Conservation (phyloP, 306 rosid species). For the Myrica gale region DNA sequence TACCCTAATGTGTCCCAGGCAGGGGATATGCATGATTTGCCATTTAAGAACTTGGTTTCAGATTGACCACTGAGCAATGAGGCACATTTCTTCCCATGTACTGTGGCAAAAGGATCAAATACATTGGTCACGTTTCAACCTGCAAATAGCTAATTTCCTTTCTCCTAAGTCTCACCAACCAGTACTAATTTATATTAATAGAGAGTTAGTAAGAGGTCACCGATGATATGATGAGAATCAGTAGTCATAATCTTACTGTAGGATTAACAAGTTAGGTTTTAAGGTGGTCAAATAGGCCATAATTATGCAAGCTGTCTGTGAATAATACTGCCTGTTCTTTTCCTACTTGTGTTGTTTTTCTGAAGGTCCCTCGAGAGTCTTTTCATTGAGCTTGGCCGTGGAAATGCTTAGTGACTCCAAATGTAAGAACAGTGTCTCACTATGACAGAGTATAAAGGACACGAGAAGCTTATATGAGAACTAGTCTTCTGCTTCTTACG, state of each 20-base stretch:
- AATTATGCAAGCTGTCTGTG: conserved; percentile 48
- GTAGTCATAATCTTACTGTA: conserved; percentile 22
- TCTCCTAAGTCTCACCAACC: background rate
- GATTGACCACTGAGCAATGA: background rate
- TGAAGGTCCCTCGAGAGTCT: background rate
- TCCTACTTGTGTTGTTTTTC: background rate
- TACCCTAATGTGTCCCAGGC: too few relatives aligned
- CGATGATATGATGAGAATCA: conserved; percentile 30
- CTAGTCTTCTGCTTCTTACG: background rate
- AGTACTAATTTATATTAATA: background rate
- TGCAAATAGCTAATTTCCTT: background rate
- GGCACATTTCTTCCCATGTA: background rate
- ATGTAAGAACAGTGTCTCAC: too few relatives aligned
- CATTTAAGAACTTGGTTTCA: background rate
- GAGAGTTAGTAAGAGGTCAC: conserved; percentile 9
- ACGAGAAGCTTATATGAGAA: background rate
- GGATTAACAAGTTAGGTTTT: conserved; percentile 29
- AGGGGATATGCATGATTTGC: background rate
- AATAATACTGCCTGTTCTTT: conserved; percentile 32
- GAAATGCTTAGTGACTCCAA: background rate
- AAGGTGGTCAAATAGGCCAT: conserved; percentile 49
- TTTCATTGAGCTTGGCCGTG: conserved; percentile 13
- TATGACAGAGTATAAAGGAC: background rate
- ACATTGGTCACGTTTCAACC: background rate
- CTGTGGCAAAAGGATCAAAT: background rate